Base-by-base conservation (phyloP, 1,284 basidiomycete genomes). In the Papiliotrema laurentii region DNA sequence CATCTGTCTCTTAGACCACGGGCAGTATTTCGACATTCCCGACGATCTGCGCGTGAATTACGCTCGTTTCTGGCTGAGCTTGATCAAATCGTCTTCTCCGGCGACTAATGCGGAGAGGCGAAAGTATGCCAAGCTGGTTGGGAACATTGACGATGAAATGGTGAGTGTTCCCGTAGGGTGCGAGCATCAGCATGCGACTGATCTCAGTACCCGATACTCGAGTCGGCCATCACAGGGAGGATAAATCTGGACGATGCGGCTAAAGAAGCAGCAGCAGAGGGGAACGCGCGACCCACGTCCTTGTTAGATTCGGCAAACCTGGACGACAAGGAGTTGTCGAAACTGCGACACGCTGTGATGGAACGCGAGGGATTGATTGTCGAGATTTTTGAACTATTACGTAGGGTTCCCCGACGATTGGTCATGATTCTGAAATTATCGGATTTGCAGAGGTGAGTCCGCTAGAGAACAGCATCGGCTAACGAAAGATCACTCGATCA, bases 1-100 rank as follows among this genome's bases (percentile, higher is more conserved):
- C 67, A 86, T 96, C 43, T 90, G 89, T 19, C 78, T 96, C 1
- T 76, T 97, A 47, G 92, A 97, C 64, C 92, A 96, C 58, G 92
- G 78, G 11, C 71, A 71, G 18, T 97, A 96, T 72, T 96, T 97
- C 61, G 91, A 94, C 67, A 77, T 97, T 2, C 84, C 89, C 46
- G 75, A 81, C 24, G 78, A 83, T 24, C 76, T 96, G 2, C 82
- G 92, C 28, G 71, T 76, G 43, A 78, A 79, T 56, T 80, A 80
- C 57, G 78, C 79, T 2, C 61, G 66, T 19, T 75, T 96, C 47
- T 96, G 91, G 92, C 74, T 97, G 19, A 83, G 89, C 5, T 77
- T 97, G 6, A 87, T 96, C 50, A 80, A 83, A 1, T 79, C 81
- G 19, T 81, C 84, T 2, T 83, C 87, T 0, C 77, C 83, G 1